phyloP scores from a whole-genome alignment of 352 stramenopile genomes.

The Globisporangium alternatum region DNA sequence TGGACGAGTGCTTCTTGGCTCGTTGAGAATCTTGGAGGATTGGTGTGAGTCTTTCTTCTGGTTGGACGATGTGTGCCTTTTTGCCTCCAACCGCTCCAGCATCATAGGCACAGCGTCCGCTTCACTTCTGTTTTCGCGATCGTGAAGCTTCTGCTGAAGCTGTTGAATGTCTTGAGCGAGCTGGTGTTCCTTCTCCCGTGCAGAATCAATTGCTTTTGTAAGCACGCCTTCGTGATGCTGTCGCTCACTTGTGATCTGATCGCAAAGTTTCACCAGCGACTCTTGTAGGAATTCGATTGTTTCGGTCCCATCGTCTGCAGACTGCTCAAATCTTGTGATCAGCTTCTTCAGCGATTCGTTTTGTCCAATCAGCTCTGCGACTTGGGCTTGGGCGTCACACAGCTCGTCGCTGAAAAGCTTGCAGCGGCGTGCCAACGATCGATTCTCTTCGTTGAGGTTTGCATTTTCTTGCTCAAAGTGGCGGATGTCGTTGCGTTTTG shows the following conservation, averaged over 20 bases:
- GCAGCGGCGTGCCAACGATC: conserved; percentile 10
- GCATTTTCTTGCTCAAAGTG: conserved; percentile 1
- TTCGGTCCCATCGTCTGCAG: conserved; percentile 30
- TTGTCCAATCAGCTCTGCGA: neutral
- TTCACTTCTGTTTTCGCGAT: conserved; percentile 8
- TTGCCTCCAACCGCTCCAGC: neutral
- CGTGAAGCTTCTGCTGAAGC: conserved; percentile 9
- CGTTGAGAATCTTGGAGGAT: neutral
- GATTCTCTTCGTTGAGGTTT: conserved; percentile 7
- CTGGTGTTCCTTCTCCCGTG: conserved; percentile 10
- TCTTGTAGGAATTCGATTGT: conserved; percentile 41
- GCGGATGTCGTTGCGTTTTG: neutral
- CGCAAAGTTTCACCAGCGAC: conserved; percentile 29
- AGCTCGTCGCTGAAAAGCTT: conserved; percentile 18
- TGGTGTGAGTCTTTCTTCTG: neutral
- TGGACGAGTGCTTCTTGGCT: neutral
- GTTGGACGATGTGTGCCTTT: neutral
- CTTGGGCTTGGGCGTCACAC: conserved; percentile 4
- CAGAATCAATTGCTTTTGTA: neutral
- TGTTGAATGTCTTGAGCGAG: conserved; percentile 5
- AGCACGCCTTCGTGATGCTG: conserved; percentile 10
- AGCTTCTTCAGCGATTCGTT: conserved; percentile 14
- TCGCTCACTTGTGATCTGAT: conserved; percentile 31
- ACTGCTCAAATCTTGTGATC: conserved; percentile 34
- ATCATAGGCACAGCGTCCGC: neutral